These are phyloP conservation scores for Trametes cingulata DNA, from an alignment of 768 basidiomycete species.

Conservation along the genomic window DNA sequence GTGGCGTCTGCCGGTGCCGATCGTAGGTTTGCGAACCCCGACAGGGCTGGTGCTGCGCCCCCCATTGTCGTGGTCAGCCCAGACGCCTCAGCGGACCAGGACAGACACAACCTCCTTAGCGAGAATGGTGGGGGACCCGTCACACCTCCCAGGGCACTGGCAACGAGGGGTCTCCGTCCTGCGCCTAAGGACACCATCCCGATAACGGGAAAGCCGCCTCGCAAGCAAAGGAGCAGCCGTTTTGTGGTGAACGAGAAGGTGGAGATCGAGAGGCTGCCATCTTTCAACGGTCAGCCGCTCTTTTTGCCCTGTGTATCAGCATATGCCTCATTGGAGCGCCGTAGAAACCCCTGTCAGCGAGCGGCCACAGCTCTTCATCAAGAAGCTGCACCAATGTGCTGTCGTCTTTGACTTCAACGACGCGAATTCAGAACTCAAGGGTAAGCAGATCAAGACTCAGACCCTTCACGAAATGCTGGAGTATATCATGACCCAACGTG, in stretches of 20 bases:
- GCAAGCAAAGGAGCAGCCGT: slow-evolving; percentile 96
- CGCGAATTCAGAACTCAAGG: slow-evolving; percentile 90
- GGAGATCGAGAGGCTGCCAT: slow-evolving; percentile 91
- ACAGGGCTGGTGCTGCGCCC: slow-evolving; percentile 57
- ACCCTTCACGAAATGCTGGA: slow-evolving; percentile 98
- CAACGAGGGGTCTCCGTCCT: slow-evolving; percentile 59
- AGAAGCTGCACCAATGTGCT: slow-evolving; percentile 93
- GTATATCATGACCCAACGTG: slow-evolving; percentile 95
- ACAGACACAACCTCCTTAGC: slow-evolving; percentile 24
- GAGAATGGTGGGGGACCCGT: slow-evolving; percentile 50
- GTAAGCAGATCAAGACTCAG: slow-evolving; percentile 98
- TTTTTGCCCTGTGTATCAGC: neutral
- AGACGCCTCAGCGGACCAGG: slow-evolving; percentile 56
- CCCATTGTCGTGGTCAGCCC: slow-evolving; percentile 87
- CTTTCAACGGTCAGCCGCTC: slow-evolving; percentile 72
- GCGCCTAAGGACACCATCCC: slow-evolving; percentile 96
- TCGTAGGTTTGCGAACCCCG: slow-evolving; percentile 55
- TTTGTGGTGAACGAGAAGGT: slow-evolving; percentile 96
- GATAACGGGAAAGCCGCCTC: slow-evolving; percentile 92
- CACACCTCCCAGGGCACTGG: slow-evolving; percentile 64
- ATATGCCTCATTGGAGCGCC: slow-evolving; percentile 8
- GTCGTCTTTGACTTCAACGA: slow-evolving; percentile 99
- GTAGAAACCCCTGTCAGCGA: slow-evolving; percentile 88
- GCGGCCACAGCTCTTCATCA: slow-evolving; percentile 88
- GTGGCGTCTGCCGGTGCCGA: slow-evolving; percentile 49